Base-by-base conservation (phyloP, 108 stramenopile species). In the Skeletonema costatum region DNA sequence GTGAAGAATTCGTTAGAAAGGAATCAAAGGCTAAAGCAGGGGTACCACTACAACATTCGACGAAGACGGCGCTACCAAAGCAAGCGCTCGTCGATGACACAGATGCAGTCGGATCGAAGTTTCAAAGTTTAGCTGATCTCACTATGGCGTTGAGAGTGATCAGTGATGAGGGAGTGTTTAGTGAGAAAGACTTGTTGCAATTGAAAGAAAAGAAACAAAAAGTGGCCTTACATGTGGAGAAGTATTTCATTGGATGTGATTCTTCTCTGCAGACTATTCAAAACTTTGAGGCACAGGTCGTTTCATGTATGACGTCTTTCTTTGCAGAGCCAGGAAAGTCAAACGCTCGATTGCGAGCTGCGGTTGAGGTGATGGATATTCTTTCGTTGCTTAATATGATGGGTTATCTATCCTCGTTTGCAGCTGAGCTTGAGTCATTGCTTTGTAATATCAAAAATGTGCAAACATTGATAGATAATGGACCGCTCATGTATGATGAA, bases 1-100 rank as follows among this genome's bases (percentile, higher is more conserved):
- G 64, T 36, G 73, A 74, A 59, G 80, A 81, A 35, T 81, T 81
- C 50, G 64, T 65, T 39, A 67, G 80, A 70, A 81, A 74, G 42
- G 73, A 74, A 32, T 42, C 64, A 14, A 81, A 81, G 31, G 21
- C 64, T 14, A 70, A 33, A 21, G 73, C 80, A 31, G 80, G 80
- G 17, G 80, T 74, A 30, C 73, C 68, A 44, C 32, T 81, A 25
- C 53, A 56, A 21, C 33, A 53, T 56, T 32, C 73, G 39, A 36
- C 5, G 11, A 81, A 60, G n/a, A 44, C 2, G 4, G 51, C 11
- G n/a, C 60, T 0, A 51, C 19, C 12, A 67, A 19, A 38, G 2
- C 36, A 73, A 46, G 32, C 3, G 7, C 50, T 11, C 25, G 48
- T 32, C 9, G 39, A 19, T 48, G 25, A 14, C 33, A 14, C 41